Base-by-base conservation (phyloP, 2,329 filamentous ascomycete genomes). In the Cladosporium austrohemisphaericum region DNA sequence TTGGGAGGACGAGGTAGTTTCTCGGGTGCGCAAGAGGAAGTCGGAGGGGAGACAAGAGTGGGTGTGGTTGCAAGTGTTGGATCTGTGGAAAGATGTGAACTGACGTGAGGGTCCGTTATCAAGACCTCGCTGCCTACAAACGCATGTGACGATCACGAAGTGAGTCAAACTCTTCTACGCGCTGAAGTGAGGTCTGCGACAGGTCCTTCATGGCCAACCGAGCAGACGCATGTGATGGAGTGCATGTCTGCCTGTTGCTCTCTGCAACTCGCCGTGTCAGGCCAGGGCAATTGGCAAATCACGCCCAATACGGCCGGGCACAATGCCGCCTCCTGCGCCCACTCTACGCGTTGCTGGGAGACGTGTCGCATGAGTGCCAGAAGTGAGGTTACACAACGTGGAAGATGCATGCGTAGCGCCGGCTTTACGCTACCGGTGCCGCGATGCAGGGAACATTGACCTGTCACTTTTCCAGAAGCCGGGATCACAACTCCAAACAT, bases 211-310 rank as follows among this genome's bases (percentile, higher is more conserved):
- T 26, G 13, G 19, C 20, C 10, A 31, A 6, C 40, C 11, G 10
- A 19, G 16, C 18, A 8, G 8, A 23, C 16, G 28, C 22, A 37
- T 46, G 43, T 46, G 44, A 38, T 18, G 7, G n/a, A n/a, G 11
- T 38, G 33, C 44, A 31, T 37, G 7, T 37, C 44, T 47, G 44
- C 44, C 44, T 47, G 44, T 47, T 47, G 44, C 33, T 38, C 33
- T 38, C 25, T 31, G 44, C 44, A 47, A 47, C 44, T 23, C 25
- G 11, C 33, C 23, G 23, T 29, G 11, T 20, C 25, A 26, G 11
- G 11, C 11, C 25, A 20, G 18, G 19, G 38, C 11, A 2, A 10
- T n/a, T 4, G 18, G 4, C 31, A 28, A 36, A 36, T 19, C 31
- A 26, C 19, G n/a, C 2, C 26, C 20, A 10, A 11, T 10, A 31